phyloP scores from a whole-genome alignment of 805 yeast species.

The Candida methanosorbosa region DNA sequence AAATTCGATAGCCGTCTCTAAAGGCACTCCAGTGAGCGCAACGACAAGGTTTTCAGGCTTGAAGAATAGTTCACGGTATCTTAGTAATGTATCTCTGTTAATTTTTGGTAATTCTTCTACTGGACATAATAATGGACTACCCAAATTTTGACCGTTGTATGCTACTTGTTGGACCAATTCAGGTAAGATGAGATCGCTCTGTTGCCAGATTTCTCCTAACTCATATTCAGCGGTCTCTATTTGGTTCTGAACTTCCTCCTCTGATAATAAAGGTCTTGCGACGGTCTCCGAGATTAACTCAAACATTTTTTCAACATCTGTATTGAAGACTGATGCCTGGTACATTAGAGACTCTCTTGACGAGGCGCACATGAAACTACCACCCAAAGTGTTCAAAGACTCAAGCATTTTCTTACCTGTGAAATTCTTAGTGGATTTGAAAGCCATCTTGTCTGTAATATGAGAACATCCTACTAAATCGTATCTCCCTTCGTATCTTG shows the following conservation, averaged over 20 bases:
- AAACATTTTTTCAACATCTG: constrained; percentile 74
- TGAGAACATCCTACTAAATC: constrained; percentile 71
- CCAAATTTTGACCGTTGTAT: constrained; percentile 62
- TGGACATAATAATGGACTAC: constrained; percentile 81
- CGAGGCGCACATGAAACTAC: constrained; percentile 88
- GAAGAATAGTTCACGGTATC: constrained; percentile 57
- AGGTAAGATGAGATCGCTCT: constrained; percentile 80
- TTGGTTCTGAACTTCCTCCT: constrained; percentile 67
- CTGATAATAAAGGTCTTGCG: constrained; percentile 55
- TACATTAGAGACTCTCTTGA: constrained; percentile 88
- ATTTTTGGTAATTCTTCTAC: constrained; percentile 53
- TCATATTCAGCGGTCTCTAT: constrained; percentile 71
- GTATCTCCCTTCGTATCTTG: constrained; percentile 60
- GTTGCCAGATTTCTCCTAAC: constrained; percentile 70
- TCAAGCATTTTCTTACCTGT: constrained; percentile 66
- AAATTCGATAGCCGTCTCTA: constrained; percentile 55
- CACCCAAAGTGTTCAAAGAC: constrained; percentile 73
- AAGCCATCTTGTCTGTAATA: constrained; percentile 78
- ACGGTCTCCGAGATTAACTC: constrained; percentile 72
- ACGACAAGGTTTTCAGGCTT: constrained; percentile 77
- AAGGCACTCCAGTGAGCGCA: constrained; percentile 80
- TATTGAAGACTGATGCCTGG: constrained; percentile 90
- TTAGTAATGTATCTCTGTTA: constrained; percentile 38
- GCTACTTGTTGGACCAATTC: constrained; percentile 88
- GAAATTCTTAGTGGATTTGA: constrained; percentile 54